phyloP scores from a whole-genome alignment of 352 stramenopile species.

The Pythium brachiatum region DNA sequence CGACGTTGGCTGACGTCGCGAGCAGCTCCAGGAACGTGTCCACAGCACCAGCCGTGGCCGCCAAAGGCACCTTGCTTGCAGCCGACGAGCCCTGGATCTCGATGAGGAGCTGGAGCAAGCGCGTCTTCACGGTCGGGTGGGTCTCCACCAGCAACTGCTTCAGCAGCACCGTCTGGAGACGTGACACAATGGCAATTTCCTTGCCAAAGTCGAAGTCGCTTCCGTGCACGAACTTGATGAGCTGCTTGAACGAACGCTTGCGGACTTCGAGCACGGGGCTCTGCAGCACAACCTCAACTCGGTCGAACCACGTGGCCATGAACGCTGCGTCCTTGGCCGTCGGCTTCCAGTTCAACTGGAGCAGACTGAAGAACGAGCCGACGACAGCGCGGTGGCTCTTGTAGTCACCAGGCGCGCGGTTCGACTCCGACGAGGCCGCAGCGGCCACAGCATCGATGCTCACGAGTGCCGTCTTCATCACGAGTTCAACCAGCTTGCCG shows the following conservation, averaged over 20 bases:
- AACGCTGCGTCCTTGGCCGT: constrained; percentile 6
- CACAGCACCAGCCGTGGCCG: constrained; percentile 17
- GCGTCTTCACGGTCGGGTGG: constrained; percentile 61
- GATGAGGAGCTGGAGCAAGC: constrained; percentile 53
- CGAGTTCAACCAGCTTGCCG: constrained; percentile 4
- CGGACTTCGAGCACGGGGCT: constrained; percentile 54
- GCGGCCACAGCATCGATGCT: constrained; percentile 8
- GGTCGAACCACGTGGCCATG: constrained; percentile 12
- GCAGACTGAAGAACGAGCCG: constrained; percentile 23
- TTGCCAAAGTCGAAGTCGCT: constrained; percentile 13
- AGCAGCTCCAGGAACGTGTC: constrained; percentile 26
- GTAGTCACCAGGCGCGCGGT: constrained; percentile 21
- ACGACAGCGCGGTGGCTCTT: constrained; percentile 23
- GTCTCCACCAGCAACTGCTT: constrained; percentile 54
- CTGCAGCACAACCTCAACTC: constrained; percentile 33
- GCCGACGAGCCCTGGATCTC: constrained; percentile 30
- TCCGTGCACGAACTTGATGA: constrained; percentile 28
- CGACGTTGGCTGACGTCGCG: constrained; percentile 41
- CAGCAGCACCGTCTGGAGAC: constrained; percentile 40
- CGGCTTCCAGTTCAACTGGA: constrained; percentile 6
- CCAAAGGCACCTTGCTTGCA: constrained; percentile 19
- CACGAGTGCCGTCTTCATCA: constrained; percentile 1
- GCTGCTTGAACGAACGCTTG: constrained; percentile 56
- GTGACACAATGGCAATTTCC: constrained; percentile 7
- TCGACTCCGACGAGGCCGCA: not conserved